Evolutionary conservation across 371 early-diverging fungal species (phyloP), one percentile per base, ranked within the genome.

Genomic region (Mucor circinelloides): DNA sequence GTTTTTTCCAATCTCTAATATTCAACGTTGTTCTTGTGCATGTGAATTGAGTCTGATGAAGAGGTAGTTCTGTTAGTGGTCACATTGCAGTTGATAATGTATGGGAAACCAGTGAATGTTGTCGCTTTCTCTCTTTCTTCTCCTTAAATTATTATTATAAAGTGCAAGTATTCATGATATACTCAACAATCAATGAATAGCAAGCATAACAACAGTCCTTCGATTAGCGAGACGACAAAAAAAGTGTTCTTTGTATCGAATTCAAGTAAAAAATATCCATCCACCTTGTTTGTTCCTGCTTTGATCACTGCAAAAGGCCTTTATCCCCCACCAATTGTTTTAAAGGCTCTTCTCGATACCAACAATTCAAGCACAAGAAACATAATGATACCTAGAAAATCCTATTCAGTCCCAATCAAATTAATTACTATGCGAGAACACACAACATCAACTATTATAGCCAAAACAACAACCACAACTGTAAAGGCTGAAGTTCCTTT

Each of bases 191-290:
- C 36, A 32, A 66, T 59, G 66, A 44, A 52, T 23, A 48, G 40
- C 34, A 50, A 46, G 34, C 40, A 23, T 42, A 48, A 32, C 21
- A 38, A 38, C 54, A 65, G 28, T 57, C 50, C 46, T 65, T 57
- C 58, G 7, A 17, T 65, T 5, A 68, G 68, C 28, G 63, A 69
- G 44, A 69, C 60, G 31, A 69, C 69, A 42, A 63, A 54, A 59
- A 63, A 63, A 63, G 64, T 63, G 48, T 63, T 59, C 32, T 69
- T 69, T 58, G 17, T 17, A 32, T 21, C 28, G 10, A 36, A 38
- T 23, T 21, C 50, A 8, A 32, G 17, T 21, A 31, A 15, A 48
- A 61, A 46, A n/a, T 34, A 44, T 21, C 66, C 58, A 50, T 58
- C 58, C 50, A 17, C 25, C 59, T 44, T 63, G 21, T 57, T 58